A percentile compares a stretch with the other conserved stretches of the same genome.
Evolutionary conservation across 140 eudicot genomes (phyloP).

Genomic region (Bidens hawaiensis): DNA sequence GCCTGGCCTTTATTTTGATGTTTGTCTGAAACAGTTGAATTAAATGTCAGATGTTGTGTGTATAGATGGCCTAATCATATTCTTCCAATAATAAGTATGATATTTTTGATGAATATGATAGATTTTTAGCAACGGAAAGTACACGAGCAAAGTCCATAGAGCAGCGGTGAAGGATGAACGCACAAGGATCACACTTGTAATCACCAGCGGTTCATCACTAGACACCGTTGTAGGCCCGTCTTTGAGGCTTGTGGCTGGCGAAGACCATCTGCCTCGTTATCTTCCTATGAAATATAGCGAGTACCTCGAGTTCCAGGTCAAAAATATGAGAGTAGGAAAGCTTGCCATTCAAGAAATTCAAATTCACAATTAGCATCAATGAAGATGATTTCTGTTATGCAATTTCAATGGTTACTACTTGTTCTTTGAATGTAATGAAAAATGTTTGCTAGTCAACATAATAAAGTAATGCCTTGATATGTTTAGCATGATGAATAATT

Average conservation of each 20-base stretch:
- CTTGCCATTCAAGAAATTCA: conserved; percentile 13
- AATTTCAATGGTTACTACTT: background rate
- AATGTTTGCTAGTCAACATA: too few relatives aligned
- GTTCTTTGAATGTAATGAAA: background rate
- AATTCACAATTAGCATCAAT: background rate
- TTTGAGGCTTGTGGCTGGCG: conserved; percentile 13
- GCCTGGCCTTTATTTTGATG: too few relatives aligned
- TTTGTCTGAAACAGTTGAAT: too few relatives aligned
- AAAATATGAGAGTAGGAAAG: conserved; percentile 19
- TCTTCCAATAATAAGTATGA: too few relatives aligned
- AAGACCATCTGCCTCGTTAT: conserved; percentile 19
- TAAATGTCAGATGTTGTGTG: too few relatives aligned
- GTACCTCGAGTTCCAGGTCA: conserved; percentile 18
- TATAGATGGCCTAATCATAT: too few relatives aligned
- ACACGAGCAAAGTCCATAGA: conserved; percentile 42
- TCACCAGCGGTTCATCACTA: conserved; percentile 32
- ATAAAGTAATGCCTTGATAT: too few relatives aligned
- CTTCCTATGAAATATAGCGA: conserved; percentile 38
- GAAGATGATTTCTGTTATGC: background rate
- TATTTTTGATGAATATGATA: too few relatives aligned
- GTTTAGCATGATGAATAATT: too few relatives aligned
- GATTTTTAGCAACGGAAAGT: conserved; percentile 48
- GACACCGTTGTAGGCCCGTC: conserved; percentile 49
- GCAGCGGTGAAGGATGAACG: conserved; percentile 28
- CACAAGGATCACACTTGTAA: conserved; percentile 38